A percentile compares a stretch with the other conserved stretches of the same genome.
These are phyloP conservation scores for Aspergillus sp. DNA, from an alignment of 2,329 filamentous ascomycete genomes.

Conservation along the genomic window DNA sequence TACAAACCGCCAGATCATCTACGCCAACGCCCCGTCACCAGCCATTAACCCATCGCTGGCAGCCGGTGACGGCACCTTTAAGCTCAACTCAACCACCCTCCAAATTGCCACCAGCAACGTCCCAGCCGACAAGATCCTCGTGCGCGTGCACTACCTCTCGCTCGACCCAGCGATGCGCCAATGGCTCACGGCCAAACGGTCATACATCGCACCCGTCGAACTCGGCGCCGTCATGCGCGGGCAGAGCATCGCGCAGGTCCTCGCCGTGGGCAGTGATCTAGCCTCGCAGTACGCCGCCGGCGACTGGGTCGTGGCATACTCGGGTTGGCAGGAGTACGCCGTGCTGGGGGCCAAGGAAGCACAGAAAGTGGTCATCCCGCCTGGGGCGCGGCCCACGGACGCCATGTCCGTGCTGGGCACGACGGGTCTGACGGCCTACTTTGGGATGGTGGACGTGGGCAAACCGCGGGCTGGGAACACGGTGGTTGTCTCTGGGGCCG, in stretches of 20 bases:
- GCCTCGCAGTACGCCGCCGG: conserved; percentile 20
- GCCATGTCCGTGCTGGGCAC: conserved; percentile 55
- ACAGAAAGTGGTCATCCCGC: conserved; percentile 38
- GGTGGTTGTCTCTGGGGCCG: conserved; percentile 69
- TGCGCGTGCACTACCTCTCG: conserved; percentile 54
- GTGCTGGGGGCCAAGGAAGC: conserved; percentile 48
- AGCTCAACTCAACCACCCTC: conserved; percentile 20
- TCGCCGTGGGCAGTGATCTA: conserved; percentile 45
- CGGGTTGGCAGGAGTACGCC: conserved; percentile 61
- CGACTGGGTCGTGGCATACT: conserved; percentile 45
- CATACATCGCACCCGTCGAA: conserved; percentile 61
- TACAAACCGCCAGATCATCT: conserved; percentile 30
- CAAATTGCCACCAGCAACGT: conserved; percentile 15
- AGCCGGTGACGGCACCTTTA: conserved; percentile 31
- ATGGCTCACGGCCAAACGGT: conserved; percentile 54
- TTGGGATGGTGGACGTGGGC: conserved; percentile 62
- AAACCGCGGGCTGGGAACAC: conserved; percentile 61
- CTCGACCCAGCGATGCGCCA: conserved; percentile 70
- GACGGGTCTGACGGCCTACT: conserved; percentile 68
- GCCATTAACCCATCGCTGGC: conserved; percentile 15
- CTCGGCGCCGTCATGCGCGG: conserved; percentile 64
- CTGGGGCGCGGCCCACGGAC: conserved; percentile 48
- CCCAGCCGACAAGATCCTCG: conserved; percentile 52
- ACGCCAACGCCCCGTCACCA: conserved; percentile 19
- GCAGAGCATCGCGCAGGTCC: conserved; percentile 50